phyloP scores from a whole-genome alignment of 495 filamentous ascomycete species.

The Tuber melanosporum region DNA sequence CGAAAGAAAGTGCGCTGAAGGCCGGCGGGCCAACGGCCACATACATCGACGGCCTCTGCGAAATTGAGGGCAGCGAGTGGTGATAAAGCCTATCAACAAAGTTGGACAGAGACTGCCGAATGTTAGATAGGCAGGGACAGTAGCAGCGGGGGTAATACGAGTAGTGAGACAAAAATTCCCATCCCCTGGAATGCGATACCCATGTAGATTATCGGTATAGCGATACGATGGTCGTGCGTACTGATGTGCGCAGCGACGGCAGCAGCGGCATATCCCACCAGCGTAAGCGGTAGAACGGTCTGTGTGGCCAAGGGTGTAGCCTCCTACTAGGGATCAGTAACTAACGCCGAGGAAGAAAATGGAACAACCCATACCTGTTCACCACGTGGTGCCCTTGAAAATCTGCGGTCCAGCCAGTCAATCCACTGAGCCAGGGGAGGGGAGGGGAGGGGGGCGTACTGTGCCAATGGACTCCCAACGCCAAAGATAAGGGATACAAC shows the following conservation, averaged over 20 bases:
- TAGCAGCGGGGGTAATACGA: slow-evolving; percentile 8
- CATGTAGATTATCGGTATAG: slow-evolving; percentile 33
- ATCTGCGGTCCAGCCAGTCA: slow-evolving; percentile 11
- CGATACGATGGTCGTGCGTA: slow-evolving; percentile 8
- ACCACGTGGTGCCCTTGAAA: slow-evolving; percentile 13
- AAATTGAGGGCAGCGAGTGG: slow-evolving; percentile 20
- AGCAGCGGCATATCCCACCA: slow-evolving; percentile 35
- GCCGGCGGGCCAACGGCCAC: slow-evolving; percentile 35
- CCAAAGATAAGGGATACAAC: slow-evolving; percentile 29
- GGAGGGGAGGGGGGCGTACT: slow-evolving; percentile 17
- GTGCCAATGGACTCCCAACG: slow-evolving; percentile 30
- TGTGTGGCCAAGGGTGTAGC: slow-evolving; percentile 22
- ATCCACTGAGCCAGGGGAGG: slow-evolving; percentile 4
- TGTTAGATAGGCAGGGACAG: neutral
- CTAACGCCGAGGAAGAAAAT: neutral
- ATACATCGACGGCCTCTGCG: slow-evolving; percentile 24
- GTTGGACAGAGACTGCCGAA: slow-evolving; percentile 19
- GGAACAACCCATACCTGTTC: slow-evolving; percentile 8
- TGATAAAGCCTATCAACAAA: slow-evolving; percentile 27
- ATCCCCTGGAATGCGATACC: slow-evolving; percentile 35
- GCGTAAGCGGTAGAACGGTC: slow-evolving; percentile 34
- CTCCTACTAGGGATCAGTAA: slow-evolving; percentile 12
- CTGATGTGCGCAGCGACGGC: slow-evolving; percentile 26
- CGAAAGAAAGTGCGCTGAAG: slow-evolving; percentile 30
- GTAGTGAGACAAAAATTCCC: slow-evolving; percentile 34